Evolutionary conservation across 164 flowering plant genomes (phyloP).

Genomic region (Magnolia sinica): DNA sequence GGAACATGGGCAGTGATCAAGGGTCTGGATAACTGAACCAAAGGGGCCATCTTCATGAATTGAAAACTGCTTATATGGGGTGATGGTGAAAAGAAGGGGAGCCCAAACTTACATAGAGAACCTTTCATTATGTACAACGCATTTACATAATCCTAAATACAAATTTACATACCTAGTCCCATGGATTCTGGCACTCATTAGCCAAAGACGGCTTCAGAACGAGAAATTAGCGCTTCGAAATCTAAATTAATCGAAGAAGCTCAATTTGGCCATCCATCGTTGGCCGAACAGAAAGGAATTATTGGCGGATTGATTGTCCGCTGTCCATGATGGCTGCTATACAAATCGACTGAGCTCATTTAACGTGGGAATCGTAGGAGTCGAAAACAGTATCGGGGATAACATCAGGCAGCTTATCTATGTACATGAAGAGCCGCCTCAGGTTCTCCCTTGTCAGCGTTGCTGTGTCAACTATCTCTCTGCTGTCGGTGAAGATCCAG

Average conservation of each 20-base stretch:
- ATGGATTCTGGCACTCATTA: neutral
- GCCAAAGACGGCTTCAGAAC: neutral
- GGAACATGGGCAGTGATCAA: too few relatives aligned
- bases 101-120: neutral
- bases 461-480: conserved; percentile 53
- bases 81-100: too few relatives aligned
- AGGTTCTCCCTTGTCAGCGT: conserved; percentile 65
- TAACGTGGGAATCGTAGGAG: conserved; percentile 39
- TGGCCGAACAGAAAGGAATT: neutral
- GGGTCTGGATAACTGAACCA: too few relatives aligned
- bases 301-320: neutral
- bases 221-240: conserved; percentile 4
- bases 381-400: conserved; percentile 43
- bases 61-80: too few relatives aligned
- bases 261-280: neutral
- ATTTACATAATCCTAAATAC: neutral
- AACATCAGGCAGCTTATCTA: conserved; percentile 53
- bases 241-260: neutral
- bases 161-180: neutral
- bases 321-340: neutral
- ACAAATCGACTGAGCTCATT: conserved; percentile 1
- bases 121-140: neutral
- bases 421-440: conserved; percentile 56
- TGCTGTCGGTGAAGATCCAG: conserved; percentile 60
- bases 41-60: too few relatives aligned